Evolutionary conservation across 1,284 basidiomycete species (phyloP).

Genomic region (Nidula niveotomentosa): DNA sequence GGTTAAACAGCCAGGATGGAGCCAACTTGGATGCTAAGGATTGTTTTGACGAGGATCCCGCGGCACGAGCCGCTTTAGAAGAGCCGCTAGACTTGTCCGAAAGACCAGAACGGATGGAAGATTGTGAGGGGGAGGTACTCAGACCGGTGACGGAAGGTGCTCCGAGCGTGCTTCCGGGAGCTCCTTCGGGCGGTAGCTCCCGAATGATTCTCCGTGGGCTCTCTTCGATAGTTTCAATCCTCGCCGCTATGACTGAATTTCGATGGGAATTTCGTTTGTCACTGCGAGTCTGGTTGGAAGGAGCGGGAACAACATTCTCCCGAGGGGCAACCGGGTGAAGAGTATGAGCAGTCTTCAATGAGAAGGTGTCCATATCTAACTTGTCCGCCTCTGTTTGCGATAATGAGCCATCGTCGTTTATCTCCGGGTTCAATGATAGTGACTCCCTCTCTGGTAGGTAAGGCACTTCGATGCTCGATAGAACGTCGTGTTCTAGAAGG

Average conservation of each 20-base stretch:
- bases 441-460: constrained; percentile 47
- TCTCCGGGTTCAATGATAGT: neutral
- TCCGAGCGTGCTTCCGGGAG: constrained; percentile 28
- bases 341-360: constrained; percentile 40
- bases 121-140: constrained; percentile 71
- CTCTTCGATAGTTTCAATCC: constrained; percentile 67
- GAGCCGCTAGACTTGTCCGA: constrained; percentile 38
- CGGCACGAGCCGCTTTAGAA: constrained; percentile 17
- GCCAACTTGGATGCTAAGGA: constrained; percentile 60
- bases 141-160: constrained; percentile 31
- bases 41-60: constrained; percentile 24
- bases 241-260: constrained; percentile 38
- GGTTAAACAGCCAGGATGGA: constrained; percentile 74
- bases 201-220: constrained; percentile 51
- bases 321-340: constrained; percentile 31
- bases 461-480: constrained; percentile 84
- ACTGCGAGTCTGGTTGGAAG: constrained; percentile 31
- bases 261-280: constrained; percentile 43
- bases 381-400: constrained; percentile 61
- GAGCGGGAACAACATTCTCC: constrained; percentile 16
- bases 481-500: constrained; percentile 85
- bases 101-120: constrained; percentile 56
- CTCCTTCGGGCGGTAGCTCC: constrained; percentile 48
- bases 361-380: constrained; percentile 71
- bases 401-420: constrained; percentile 25